These are phyloP conservation scores for Yamadazyma ubonensis DNA, from an alignment of 805 yeast species.

Conservation along the genomic window DNA sequence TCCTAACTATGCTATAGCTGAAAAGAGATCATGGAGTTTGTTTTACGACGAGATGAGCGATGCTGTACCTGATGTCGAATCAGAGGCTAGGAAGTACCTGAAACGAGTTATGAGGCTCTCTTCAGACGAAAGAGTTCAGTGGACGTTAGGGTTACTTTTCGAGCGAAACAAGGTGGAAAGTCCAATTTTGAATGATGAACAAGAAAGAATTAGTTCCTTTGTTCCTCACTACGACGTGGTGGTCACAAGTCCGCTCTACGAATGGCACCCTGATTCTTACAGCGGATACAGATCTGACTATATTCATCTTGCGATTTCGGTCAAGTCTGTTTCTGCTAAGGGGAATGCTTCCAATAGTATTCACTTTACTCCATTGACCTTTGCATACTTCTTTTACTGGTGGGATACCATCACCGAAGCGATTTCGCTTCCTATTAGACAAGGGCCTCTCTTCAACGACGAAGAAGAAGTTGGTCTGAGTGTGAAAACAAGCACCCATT, in stretches of 20 bases:
- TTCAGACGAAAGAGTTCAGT: constrained; percentile 60
- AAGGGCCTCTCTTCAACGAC: constrained; percentile 33
- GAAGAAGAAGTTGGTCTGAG: constrained; percentile 20
- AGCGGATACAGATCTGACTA: constrained; percentile 77
- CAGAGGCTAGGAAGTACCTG: constrained; percentile 31
- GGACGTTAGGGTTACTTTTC: constrained; percentile 75
- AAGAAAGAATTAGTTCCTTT: constrained; percentile 47
- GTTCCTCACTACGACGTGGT: constrained; percentile 63
- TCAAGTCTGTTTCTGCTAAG: constrained; percentile 29
- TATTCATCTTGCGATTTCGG: constrained; percentile 54
- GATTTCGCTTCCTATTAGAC: constrained; percentile 35
- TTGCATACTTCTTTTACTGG: constrained; percentile 42
- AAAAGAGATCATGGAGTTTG: constrained; percentile 38
- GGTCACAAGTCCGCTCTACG: constrained; percentile 58
- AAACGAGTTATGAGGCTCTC: constrained; percentile 55
- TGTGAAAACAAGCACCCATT: constrained; percentile 38
- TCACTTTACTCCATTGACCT: constrained; percentile 39
- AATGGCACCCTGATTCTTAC: constrained; percentile 72
- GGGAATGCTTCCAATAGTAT: constrained; percentile 35
- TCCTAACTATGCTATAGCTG: constrained; percentile 46
- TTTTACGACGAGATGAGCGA: constrained; percentile 26
- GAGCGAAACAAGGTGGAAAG: constrained; percentile 52
- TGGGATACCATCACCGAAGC: constrained; percentile 37
- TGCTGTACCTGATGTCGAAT: constrained; percentile 21
- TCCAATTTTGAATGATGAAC: constrained; percentile 29